Base-by-base conservation (phyloP, 805 yeast genomes). In the Candida germanica region DNA sequence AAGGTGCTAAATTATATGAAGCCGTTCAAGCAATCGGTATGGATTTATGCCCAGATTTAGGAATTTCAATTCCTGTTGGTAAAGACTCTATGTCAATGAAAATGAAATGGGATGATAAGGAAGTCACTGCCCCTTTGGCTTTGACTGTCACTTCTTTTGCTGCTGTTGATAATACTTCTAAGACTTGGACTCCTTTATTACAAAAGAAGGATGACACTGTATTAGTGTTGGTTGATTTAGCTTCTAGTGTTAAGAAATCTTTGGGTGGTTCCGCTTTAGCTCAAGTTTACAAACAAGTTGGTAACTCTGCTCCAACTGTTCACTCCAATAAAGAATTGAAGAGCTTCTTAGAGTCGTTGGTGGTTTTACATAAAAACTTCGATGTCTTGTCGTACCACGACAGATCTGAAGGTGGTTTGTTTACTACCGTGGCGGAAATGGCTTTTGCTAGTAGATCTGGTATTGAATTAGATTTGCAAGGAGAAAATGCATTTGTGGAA, bases 61-160 rank as follows among this genome's bases (percentile, higher is more conserved):
- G 95, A 29, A 66, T 93, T 43, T 74, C 94, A 14, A 87, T 93
- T 40, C 99, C 99, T 10, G 99, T 93, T 24, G 99, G 99, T 49
- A 93, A 93, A 67, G 99, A 93, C 62, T 88, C 97, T 23, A 88
- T 93, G 96, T 88, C 98, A 15, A 91, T 93, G 98, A 87, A 88
- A 69, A 93, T 93, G 98, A 82, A 83, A 54, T 93, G 99, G 99
- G 86, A 75, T 33, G 77, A 80, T 46, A 86, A 83, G 52, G 95
- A 87, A 61, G 98, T 93, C 28, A 80, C 93, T 43, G 87, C 97
- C n/a, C 99, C 99, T 31, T 69, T 93, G 56, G 83, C 97, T 9
- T 76, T 91, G 51, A 83, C 86, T 31, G 74, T 91, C 49, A 89
- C 98, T 15, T 93, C 98, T 0, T 93, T 91, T 59, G 86, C 84